Conservation (phyloP, 202 grass and related monocot genomes). For the Schoenoplectus tabernaemontani region DNA sequence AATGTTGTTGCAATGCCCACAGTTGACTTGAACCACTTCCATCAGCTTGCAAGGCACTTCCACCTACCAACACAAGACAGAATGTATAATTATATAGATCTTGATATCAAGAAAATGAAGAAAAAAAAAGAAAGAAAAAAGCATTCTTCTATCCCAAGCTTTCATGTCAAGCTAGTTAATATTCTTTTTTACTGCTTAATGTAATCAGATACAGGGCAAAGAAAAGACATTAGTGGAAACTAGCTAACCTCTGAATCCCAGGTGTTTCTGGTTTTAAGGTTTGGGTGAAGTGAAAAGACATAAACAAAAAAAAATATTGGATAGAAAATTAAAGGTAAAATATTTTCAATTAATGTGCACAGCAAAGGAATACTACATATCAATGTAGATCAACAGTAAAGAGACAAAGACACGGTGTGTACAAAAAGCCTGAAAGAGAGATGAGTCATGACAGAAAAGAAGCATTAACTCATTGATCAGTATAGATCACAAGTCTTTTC, state of each 20-base stretch:
- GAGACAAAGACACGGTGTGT: neutral
- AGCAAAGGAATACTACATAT: neutral
- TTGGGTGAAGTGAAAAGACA: neutral
- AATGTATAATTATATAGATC: neutral
- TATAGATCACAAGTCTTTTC: slow-evolving; percentile 20
- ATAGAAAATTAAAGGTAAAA: neutral
- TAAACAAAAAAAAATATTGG: neutral
- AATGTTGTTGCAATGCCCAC: slow-evolving; percentile 93
- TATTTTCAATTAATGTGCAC: neutral
- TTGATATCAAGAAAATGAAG: neutral
- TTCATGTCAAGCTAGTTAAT: neutral
- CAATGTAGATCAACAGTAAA: slow-evolving; percentile 16
- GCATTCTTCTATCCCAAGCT: neutral
- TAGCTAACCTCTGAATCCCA: neutral
- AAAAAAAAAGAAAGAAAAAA: neutral
- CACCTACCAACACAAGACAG: slow-evolving; percentile 70
- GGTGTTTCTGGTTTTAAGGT: neutral
- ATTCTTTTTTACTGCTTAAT: slow-evolving; percentile 13
- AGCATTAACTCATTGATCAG: slow-evolving; percentile 12
- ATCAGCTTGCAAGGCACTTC: slow-evolving; percentile 88
- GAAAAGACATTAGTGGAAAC: neutral
- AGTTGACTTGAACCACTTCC: slow-evolving; percentile 88
- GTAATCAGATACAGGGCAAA: slow-evolving; percentile 10
- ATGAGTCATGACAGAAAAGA: neutral
- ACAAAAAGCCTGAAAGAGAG: slow-evolving; percentile 3